Base-by-base conservation (phyloP, 345 rosid genomes). In the Mercurialis annua region DNA sequence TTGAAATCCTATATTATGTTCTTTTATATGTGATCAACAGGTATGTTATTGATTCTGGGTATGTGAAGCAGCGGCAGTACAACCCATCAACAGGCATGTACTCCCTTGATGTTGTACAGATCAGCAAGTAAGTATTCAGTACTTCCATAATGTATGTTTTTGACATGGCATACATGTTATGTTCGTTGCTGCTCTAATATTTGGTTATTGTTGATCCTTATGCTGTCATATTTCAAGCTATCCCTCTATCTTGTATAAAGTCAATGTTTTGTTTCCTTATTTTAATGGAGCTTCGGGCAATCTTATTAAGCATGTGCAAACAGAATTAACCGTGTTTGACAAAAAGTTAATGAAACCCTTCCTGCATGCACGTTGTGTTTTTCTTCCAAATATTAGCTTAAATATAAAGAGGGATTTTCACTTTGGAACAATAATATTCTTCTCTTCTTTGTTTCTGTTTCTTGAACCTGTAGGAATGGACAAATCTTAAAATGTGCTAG, bases 1-100 rank as follows among this genome's bases (percentile, higher is more conserved):
- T 59, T 64, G 38, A 38, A 17, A 70, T 66, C 64, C 81, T 61
- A 73, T 44, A n/a, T 52, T 46, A 16, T 53, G 10, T 59, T 46
- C 51, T 29, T 69, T 43, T 73, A 67, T 81, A 63, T 64, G 30
- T 61, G 36, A 64, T 44, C 80, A 68, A 74, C 81, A 94, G 97
- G 85, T 94, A 91, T 76, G 99, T 94, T 43, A 84, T 94, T 70
- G 99, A 94, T 80, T 81, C 89, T 56, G 99, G 98, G 50, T 87
- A 79, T 74, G 99, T 94, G 74, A 94, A 94, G 90, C 98, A 94
- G 73, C 88, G 95, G 26, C 95, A 90, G 46, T 91, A 91, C 83
- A 87, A 89, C 83, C 92, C 99, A 73, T 77, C 95, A 74, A 83
- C 90, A 34, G 96, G 99, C 80, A 86, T 94, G 97, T 91, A 89